Conservation (phyloP, 768 basidiomycete species). For the Mycena rosella region DNA sequence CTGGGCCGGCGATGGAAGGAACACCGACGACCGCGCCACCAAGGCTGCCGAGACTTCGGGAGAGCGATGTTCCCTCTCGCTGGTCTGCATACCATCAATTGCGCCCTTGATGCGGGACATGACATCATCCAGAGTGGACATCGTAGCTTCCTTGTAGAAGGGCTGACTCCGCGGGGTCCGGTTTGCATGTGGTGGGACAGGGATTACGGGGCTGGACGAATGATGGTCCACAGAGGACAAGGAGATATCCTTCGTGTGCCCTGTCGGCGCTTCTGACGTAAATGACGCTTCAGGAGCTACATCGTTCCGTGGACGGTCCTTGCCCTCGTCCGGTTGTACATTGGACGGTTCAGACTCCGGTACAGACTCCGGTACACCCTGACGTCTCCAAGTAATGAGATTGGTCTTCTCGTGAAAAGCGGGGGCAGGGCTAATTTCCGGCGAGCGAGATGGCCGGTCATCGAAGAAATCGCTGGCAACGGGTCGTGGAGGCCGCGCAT, state of each 20-base stretch:
- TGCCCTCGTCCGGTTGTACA: conserved; percentile 11
- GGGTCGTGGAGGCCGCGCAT: conserved; percentile 56
- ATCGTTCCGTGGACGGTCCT: conserved; percentile 27
- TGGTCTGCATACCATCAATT: conserved; percentile 73
- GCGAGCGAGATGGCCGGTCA: conserved; percentile 47
- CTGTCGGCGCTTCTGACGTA: conserved; percentile 19
- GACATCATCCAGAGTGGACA: conserved; percentile 84
- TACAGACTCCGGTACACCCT: conserved; percentile 16
- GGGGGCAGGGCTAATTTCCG: conserved; percentile 18
- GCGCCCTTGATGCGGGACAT: conserved; percentile 91
- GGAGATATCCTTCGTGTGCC: conserved; percentile 34
- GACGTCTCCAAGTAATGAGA: conserved; percentile 60
- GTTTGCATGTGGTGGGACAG: conserved; percentile 40
- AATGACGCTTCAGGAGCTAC: conserved; percentile 21
- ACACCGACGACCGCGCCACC: conserved; percentile 33
- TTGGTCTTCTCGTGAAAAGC: conserved; percentile 49
- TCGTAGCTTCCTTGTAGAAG: conserved; percentile 64
- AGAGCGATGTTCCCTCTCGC: conserved; percentile 51
- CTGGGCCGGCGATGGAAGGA: conserved; percentile 26
- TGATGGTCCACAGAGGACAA: conserved; percentile 12
- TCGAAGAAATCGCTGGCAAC: conserved; percentile 83
- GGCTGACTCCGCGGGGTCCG: conserved; percentile 56
- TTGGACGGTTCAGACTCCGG: conserved; percentile 38
- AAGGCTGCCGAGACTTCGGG: conserved; percentile 38
- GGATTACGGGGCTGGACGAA: conserved; percentile 29